phyloP scores from a whole-genome alignment of 2,329 filamentous ascomycete species.

The Orbilia brochopaga region DNA sequence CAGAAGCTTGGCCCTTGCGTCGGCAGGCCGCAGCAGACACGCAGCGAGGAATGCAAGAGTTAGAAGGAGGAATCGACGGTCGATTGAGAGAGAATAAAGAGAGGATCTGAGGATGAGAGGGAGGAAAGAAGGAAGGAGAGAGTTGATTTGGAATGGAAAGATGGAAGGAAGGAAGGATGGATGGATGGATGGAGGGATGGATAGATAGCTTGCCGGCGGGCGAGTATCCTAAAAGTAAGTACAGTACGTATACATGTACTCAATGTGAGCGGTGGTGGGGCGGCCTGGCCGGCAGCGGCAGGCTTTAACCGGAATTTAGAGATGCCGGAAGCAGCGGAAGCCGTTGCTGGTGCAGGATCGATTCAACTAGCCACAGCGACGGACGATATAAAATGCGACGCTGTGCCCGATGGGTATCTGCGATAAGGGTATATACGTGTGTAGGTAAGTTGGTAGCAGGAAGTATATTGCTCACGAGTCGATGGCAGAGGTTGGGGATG shows the following conservation, averaged over 20 bases:
- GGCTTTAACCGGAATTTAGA: constrained; percentile 44
- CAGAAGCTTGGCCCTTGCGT: constrained; percentile 1
- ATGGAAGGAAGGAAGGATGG: background rate
- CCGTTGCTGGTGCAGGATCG: constrained; percentile 17
- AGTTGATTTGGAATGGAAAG: background rate
- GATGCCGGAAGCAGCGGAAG: constrained; percentile 49
- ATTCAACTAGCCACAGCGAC: constrained; percentile 21
- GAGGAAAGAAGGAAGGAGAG: background rate
- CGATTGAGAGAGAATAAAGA: background rate
- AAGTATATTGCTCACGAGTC: constrained; percentile 1
- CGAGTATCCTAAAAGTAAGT: background rate
- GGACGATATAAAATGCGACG: constrained; percentile 1
- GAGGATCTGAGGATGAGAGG: background rate
- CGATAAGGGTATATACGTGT: background rate
- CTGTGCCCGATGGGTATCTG: background rate
- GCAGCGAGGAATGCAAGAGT: background rate
- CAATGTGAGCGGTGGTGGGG: background rate
- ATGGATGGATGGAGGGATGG: too few relatives aligned
- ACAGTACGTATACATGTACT: background rate
- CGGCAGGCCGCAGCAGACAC: background rate
- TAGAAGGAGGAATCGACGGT: background rate
- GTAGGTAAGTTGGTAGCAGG: too few relatives aligned
- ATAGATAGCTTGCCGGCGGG: background rate
- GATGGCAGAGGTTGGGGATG: background rate
- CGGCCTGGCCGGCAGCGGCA: constrained; percentile 7